Evolutionary conservation across 2,329 filamentous ascomycete genomes (phyloP), one percentile per base, ranked within the genome.

Genomic region (Arthroderma sp.): DNA sequence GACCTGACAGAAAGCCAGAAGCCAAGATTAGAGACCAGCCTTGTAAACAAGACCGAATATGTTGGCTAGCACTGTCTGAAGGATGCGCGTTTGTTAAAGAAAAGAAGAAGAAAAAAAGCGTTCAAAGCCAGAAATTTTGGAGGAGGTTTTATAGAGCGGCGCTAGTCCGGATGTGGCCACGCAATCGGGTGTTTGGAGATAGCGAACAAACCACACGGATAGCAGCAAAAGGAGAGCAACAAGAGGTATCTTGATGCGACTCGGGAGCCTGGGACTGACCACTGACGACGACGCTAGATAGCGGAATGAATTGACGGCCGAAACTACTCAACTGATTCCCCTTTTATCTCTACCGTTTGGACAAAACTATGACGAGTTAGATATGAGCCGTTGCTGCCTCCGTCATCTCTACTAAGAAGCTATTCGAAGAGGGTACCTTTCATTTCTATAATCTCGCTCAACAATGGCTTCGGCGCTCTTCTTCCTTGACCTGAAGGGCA

Each of bases 401-500:
- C 47, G 23, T 33, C 47, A 31, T 51, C 13, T 31, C 25, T 19
- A 25, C n/a, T n/a, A 51, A 51, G 6, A 31, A 47, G 28, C 47
- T 33, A 35, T 31, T 17, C 15, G 47, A 51, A 51, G 47, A 47
- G 41, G 41, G 11, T 23, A 2, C 41, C 41, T 3, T n/a, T n/a
- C n/a, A 11, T 47, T 9, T n/a, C 25, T 47, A 47, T 47, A n/a
- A 47, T 47, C 41, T 47, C 21, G 41, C 21, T 31, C 47, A 51
- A 79, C 66, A 71, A 98, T 98, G 93, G 93, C 93, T 66, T 98
- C 93, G 60, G 93, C 93, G 63, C 73, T 98, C 68, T 98, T 98
- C 82, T 98, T 98, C 73, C 86, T 98, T 68, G 93, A 98, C 74
- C 81, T 98, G 65, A 98, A 98, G 89, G 93, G 93, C 88, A 98